Evolutionary conservation across 345 rosid species (phyloP).

Genomic region (Turritis glabra): DNA sequence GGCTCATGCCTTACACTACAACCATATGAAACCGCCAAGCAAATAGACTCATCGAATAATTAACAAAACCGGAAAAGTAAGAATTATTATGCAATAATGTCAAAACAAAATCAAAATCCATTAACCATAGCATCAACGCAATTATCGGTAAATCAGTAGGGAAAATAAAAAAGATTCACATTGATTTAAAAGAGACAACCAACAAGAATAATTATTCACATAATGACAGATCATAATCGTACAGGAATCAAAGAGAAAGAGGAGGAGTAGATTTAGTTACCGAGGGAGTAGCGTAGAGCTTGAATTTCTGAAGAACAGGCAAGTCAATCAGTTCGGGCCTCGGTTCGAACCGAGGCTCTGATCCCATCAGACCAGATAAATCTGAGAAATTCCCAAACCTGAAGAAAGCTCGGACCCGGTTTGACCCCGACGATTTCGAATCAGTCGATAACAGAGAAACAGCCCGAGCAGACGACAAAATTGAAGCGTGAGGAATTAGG

Average conservation of each 20-base stretch:
- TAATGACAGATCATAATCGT: not conserved
- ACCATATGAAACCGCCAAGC: not conserved
- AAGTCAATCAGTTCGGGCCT: slow-evolving; percentile 36
- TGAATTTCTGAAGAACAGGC: slow-evolving; percentile 70
- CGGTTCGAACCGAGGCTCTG: slow-evolving; percentile 41
- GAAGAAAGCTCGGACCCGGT: slow-evolving; percentile 14
- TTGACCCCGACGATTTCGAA: slow-evolving; percentile 22
- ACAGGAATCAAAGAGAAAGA: not conserved
- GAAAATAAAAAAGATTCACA: not conserved
- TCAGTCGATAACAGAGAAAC: not conserved
- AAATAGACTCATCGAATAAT: not conserved
- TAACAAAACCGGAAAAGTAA: not conserved
- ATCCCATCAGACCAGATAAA: slow-evolving; percentile 41
- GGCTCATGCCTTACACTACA: slow-evolving; percentile 25
- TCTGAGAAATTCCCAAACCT: slow-evolving; percentile 25
- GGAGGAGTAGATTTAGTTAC: slow-evolving; percentile 31
- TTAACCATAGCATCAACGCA: too few species aligned
- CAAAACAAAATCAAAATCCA: not conserved
- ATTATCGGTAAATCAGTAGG: too few species aligned
- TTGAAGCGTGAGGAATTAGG: not conserved
- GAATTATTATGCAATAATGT: not conserved
- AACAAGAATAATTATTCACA: not conserved
- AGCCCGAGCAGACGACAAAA: not conserved
- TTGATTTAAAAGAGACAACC: not conserved
- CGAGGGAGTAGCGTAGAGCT: slow-evolving; percentile 80